Conservation (phyloP, 2,329 filamentous ascomycete genomes). For the Pseudofabraea citricarpa region DNA sequence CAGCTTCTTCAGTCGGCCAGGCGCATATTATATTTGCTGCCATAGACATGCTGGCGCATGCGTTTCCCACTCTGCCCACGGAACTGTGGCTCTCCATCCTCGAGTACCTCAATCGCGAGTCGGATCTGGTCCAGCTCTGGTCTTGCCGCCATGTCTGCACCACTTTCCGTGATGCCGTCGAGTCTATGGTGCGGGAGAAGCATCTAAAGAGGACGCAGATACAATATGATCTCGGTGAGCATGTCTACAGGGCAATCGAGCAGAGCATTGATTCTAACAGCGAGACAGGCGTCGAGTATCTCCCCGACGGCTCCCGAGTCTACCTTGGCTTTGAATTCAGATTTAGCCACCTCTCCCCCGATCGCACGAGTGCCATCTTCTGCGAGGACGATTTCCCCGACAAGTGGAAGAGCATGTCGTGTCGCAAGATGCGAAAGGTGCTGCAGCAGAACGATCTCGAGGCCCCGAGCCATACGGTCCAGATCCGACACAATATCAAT, state of each 20-base stretch:
- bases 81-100: constrained; percentile 15
- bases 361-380: background rate
- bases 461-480: constrained; percentile 5
- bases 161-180: constrained; percentile 8
- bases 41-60: too few relatives aligned
- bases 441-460: background rate
- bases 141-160: constrained; percentile 11
- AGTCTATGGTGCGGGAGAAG: constrained; percentile 11
- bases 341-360: background rate
- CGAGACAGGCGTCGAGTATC: background rate
- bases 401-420: background rate
- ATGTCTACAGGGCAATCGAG: background rate
- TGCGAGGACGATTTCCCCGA: background rate
- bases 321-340: background rate
- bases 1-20: too few relatives aligned
- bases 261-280: background rate
- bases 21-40: too few relatives aligned
- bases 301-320: background rate
- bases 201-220: constrained; percentile 12
- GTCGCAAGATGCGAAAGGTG: background rate
- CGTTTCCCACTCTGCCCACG: constrained; percentile 9
- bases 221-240: constrained; percentile 9
- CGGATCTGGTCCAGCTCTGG: constrained; percentile 12
- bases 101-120: constrained; percentile 5
- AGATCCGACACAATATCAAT: constrained; percentile 9